Evolutionary conservation across 768 basidiomycete genomes (phyloP).

Genomic region (Tricholoma sp.): DNA sequence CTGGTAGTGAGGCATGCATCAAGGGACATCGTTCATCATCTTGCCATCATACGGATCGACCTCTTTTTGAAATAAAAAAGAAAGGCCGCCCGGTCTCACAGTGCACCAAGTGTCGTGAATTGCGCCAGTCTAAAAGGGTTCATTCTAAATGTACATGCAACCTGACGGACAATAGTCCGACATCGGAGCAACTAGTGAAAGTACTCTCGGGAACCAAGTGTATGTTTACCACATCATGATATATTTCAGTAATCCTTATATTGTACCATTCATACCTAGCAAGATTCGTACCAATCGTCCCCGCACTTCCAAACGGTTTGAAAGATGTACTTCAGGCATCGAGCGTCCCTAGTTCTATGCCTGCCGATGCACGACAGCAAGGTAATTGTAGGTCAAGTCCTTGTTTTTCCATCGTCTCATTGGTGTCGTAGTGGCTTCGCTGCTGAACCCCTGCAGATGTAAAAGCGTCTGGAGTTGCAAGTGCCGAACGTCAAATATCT

Average conservation of each 20-base stretch:
- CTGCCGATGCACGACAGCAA: slow-evolving; percentile 44
- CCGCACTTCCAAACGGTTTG: slow-evolving; percentile 71
- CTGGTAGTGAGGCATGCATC: slow-evolving; percentile 79
- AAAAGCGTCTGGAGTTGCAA: slow-evolving; percentile 49
- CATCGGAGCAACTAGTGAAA: slow-evolving; percentile 22
- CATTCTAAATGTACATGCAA: slow-evolving; percentile 81
- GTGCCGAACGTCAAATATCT: slow-evolving; percentile 28
- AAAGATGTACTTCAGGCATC: slow-evolving; percentile 43
- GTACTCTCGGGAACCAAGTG: slow-evolving; percentile 36
- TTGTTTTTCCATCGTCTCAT: slow-evolving; percentile 6
- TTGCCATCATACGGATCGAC: slow-evolving; percentile 82
- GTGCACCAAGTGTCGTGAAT: slow-evolving; percentile 78
- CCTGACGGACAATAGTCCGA: slow-evolving; percentile 29
- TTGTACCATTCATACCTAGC: slow-evolving; percentile 29
- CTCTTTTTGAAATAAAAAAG: slow-evolving; percentile 90
- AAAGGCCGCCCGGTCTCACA: slow-evolving; percentile 91
- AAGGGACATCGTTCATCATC: slow-evolving; percentile 91
- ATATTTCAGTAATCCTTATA: slow-evolving; percentile 1
- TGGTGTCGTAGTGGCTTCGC: slow-evolving; percentile 44
- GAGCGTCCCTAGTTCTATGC: slow-evolving; percentile 18
- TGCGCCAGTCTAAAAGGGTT: slow-evolving; percentile 73
- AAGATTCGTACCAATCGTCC: slow-evolving; percentile 66
- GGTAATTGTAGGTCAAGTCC: slow-evolving; percentile 27
- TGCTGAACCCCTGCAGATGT: slow-evolving; percentile 65
- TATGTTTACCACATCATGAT: slow-evolving; percentile 16